Base-by-base conservation (phyloP, 148 eudicot species). In the Chenopodium formosanum region DNA sequence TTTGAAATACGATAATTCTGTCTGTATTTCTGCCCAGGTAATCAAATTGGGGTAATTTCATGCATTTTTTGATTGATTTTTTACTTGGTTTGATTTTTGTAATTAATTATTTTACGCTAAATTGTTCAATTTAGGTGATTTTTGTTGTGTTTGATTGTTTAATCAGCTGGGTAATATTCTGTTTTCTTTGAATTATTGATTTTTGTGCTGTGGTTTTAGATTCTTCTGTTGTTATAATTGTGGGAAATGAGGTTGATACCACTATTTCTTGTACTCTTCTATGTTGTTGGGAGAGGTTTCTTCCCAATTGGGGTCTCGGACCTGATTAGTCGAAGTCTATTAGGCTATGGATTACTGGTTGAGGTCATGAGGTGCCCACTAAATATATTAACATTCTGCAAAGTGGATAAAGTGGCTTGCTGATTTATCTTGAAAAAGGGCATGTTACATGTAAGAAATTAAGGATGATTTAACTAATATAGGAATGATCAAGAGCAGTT, bases 1-100 rank as follows among this genome's bases (percentile, higher is more conserved):
- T 20, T 76, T 95, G 66, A 92, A 86, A 83, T 83, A 87, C 3
- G 89, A 90, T 78, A 40, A 66, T 70, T 82, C 65, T 37, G 87
- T 88, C 13, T 79, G 70, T 78, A 73, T 47, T 80, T 80, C 78
- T 73, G 62, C 82, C 4, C 48, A 80, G 78, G 78, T 80, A 73
- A 73, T 19, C 4, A 74, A 74, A 48, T 50, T 20, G 9, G 11
- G n/a, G 9, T 62, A 7, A 37, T 32, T 37, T 83, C 53, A 56
- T 4, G 65, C 22, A 40, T 68, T 16, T 8, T 52, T 50, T 81
- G 27, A 27, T 44, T 69, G 8, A 68, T 79, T 75, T 22, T 32
- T 67, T 32, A 40, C 29, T 0, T 77, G 74, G 74, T 62, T 63
- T 5, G 10, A 29, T 5, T 68, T 68, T 73, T 25, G 25, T 27